Evolutionary conservation across 495 filamentous ascomycete genomes (phyloP).

Genomic region (Aspergillus egyptiacus): DNA sequence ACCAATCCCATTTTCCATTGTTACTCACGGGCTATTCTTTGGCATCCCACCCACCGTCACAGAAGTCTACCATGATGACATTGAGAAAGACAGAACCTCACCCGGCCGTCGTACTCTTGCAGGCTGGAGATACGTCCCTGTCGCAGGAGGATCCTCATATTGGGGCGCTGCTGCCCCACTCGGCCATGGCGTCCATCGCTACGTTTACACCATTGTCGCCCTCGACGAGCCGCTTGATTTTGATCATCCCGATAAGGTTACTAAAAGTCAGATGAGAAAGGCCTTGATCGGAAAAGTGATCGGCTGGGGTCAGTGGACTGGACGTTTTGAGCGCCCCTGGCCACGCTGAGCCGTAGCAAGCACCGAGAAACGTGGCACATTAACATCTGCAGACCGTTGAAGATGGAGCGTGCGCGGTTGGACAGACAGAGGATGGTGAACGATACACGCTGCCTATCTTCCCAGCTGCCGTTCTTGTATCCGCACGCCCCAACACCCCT

Average conservation of each 20-base stretch:
- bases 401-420: not conserved
- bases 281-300: constrained; percentile 44
- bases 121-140: constrained; percentile 40
- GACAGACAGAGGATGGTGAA: not conserved
- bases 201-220: constrained; percentile 46
- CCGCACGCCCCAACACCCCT: not conserved
- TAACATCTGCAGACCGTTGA: too few relatives aligned
- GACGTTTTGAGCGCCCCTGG: constrained; percentile 39
- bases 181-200: constrained; percentile 45
- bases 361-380: not conserved
- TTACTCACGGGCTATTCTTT: constrained; percentile 43
- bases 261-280: constrained; percentile 36
- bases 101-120: constrained; percentile 21
- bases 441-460: not conserved
- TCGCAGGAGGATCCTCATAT: constrained; percentile 28
- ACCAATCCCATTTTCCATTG: constrained; percentile 38
- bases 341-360: constrained; percentile 6
- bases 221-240: constrained; percentile 36
- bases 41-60: constrained; percentile 33
- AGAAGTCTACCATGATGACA: constrained; percentile 26
- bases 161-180: constrained; percentile 37
- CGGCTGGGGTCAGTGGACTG: constrained; percentile 48
- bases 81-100: constrained; percentile 19
- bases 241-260: constrained; percentile 25
- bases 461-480: constrained; percentile 2